Conservation (phyloP, 2,329 filamentous ascomycete species). For the Furcasterigmium sp. region DNA sequence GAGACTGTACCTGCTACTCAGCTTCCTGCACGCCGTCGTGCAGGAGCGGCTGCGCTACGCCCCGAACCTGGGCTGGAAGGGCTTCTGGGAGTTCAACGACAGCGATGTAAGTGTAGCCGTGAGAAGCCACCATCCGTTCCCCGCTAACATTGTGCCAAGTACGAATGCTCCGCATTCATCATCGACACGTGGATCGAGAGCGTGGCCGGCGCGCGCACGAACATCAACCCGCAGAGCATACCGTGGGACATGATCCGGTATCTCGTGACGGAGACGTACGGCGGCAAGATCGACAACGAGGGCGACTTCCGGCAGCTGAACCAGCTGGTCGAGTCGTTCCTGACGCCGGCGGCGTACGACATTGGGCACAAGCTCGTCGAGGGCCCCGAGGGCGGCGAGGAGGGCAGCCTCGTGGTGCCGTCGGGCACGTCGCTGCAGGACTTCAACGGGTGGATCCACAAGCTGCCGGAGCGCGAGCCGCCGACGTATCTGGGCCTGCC, state of each 20-base stretch:
- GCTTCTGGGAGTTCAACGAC: conserved; percentile 99
- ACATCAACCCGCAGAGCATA: conserved; percentile 88
- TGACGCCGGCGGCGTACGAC: conserved; percentile 88
- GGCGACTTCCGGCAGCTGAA: conserved; percentile 72
- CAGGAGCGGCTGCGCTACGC: conserved; percentile 94
- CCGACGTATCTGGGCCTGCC: conserved; percentile 92
- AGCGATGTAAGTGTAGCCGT: conserved; percentile 75
- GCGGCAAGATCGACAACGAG: conserved; percentile 93
- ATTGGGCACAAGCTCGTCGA: conserved; percentile 86
- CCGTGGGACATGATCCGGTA: conserved; percentile 95
- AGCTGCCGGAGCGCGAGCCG: conserved; percentile 88
- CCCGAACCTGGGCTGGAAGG: conserved; percentile 92
- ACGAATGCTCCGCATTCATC: conserved; percentile 94
- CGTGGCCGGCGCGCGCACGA: conserved; percentile 78
- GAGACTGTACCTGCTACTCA: conserved; percentile 83
- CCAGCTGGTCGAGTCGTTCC: conserved; percentile 67
- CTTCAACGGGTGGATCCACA: conserved; percentile 88
- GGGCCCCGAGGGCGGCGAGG: conserved; percentile 51
- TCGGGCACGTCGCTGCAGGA: conserved; percentile 76
- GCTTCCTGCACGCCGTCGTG: conserved; percentile 91
- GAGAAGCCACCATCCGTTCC: not conserved
- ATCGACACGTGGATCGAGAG: conserved; percentile 91
- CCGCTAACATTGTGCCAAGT: conserved; percentile 45
- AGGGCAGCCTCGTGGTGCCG: conserved; percentile 66
- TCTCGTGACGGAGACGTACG: conserved; percentile 89